Percentiles rank a stretch among this genome's conserved stretches.
These are phyloP conservation scores for Lasiosphaeria ovina DNA, from an alignment of 495 filamentous ascomycete genomes.

Conservation along the genomic window DNA sequence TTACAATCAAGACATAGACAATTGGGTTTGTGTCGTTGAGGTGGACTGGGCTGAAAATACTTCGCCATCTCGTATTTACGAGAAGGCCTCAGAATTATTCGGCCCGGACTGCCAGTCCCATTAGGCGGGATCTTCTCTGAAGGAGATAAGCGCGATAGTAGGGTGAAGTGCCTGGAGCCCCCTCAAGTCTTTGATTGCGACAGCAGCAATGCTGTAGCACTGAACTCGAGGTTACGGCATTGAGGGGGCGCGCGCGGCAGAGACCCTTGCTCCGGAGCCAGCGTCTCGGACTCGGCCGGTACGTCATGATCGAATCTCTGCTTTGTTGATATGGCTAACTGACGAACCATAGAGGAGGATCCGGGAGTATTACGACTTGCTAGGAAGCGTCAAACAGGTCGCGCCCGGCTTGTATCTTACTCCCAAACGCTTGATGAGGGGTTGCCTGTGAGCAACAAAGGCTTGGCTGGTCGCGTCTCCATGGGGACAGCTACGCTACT, in stretches of 20 bases:
- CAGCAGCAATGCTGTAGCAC: no score
- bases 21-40: no score
- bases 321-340: not conserved
- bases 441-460: slow-evolving; percentile 18
- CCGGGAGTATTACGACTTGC: not conserved
- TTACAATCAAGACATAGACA: no score
- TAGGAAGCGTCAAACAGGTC: no score
- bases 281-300: slow-evolving; percentile 52
- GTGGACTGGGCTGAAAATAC: no score
- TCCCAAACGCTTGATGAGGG: slow-evolving; percentile 16
- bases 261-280: slow-evolving; percentile 55
- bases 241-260: slow-evolving; percentile 26
- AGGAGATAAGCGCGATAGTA: slow-evolving; percentile 59
- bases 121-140: slow-evolving; percentile 48
- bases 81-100: not conserved
- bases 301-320: not conserved
- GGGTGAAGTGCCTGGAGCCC: slow-evolving; percentile 38
- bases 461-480: slow-evolving; percentile 50
- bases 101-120: not conserved
- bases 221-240: slow-evolving; percentile 12
- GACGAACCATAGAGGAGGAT: slow-evolving; percentile 33
- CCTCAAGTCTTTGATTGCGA: not conserved
- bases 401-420: not conserved
- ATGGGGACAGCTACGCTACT: slow-evolving; percentile 34
- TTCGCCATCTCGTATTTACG: no score